Evolutionary conservation across 2,329 filamentous ascomycete species (phyloP).

Genomic region (Zymoseptoria crescenta): DNA sequence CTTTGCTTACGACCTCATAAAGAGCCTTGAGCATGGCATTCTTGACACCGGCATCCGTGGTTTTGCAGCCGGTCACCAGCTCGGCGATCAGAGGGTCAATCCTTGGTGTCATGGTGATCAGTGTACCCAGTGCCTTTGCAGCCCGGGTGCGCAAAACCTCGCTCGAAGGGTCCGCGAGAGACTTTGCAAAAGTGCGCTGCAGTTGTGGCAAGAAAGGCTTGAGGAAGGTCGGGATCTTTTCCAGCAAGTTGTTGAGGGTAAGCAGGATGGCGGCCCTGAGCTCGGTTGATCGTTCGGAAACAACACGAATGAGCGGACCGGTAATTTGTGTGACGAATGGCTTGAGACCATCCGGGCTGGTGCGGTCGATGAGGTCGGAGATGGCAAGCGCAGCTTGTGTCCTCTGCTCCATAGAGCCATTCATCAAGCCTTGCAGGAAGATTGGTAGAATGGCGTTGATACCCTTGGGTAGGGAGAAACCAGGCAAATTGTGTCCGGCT

Average conservation of each 20-base stretch:
- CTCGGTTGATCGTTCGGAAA: slow-evolving; percentile 91
- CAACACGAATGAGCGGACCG: slow-evolving; percentile 91
- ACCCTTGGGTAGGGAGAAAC: slow-evolving; percentile 87
- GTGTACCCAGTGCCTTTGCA: slow-evolving; percentile 84
- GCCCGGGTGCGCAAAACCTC: slow-evolving; percentile 80
- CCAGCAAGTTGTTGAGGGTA: slow-evolving; percentile 87
- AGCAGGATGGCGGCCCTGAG: slow-evolving; percentile 92
- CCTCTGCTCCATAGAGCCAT: slow-evolving; percentile 84
- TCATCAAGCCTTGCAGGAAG: slow-evolving; percentile 96
- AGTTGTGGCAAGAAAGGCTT: slow-evolving; percentile 96
- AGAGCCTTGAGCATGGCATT: slow-evolving; percentile 96
- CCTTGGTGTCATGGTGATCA: slow-evolving; percentile 91
- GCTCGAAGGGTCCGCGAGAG: slow-evolving; percentile 85
- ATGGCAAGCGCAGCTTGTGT: slow-evolving; percentile 88
- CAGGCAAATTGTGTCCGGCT: slow-evolving; percentile 72
- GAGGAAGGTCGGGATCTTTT: slow-evolving; percentile 91
- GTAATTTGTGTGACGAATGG: slow-evolving; percentile 97
- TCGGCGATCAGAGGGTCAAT: slow-evolving; percentile 91
- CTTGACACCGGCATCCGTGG: slow-evolving; percentile 74
- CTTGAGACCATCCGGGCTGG: slow-evolving; percentile 77
- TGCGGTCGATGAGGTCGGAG: slow-evolving; percentile 90
- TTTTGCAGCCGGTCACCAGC: slow-evolving; percentile 92
- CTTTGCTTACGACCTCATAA: slow-evolving; percentile 93
- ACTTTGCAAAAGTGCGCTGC: slow-evolving; percentile 94
- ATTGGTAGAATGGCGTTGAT: slow-evolving; percentile 95